Evolutionary conservation across 192 early-diverging fungal species (phyloP), one percentile per base, ranked within the genome.

Genomic region (Cetraspora pellucida): DNA sequence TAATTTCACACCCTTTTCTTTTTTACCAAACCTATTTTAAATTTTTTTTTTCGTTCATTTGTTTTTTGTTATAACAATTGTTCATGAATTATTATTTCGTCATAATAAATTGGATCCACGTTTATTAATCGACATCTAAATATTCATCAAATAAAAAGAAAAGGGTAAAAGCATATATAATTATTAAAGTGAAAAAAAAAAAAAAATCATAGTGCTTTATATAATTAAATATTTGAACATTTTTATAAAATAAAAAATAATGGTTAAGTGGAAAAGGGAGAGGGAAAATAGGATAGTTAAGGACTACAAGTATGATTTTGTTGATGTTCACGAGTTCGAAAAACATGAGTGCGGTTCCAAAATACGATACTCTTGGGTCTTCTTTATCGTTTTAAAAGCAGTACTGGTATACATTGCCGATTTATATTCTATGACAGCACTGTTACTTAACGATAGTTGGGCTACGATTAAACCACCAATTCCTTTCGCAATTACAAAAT

Each of bases 281-380:
- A 81, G 90, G 55, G 91, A 93, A 75, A 81, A 5, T 54, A 16
- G 5, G 3, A 3, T 87, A 49, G 87, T 91, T 47, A 46, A 78
- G 47, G 92, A 92, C 82, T 90, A 93, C 82, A 92, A 92, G 79
- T 94, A 94, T 78, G 92, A 91, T 83, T 91, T 87, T 72, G 82
- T 94, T 46, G 89, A 94, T 77, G 82, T 93, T 19, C 83, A 92
- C n/a, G 89, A 92, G 54, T 93, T 89, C 81, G 55, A 74, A 45
- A 66, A 80, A 37, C 46, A 67, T 0, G 74, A 54, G 6, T 83
- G 79, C 31, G 44, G 45, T 50, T 27, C 59, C 17, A 80, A 78
- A 47, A 54, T 87, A 21, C 72, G 76, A 31, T 91, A 91, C 57
- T 67, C 81, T 17, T 28, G 75, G 11, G 60, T 92, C 46, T 90